Percentiles rank a stretch among this genome's conserved stretches.
These are phyloP conservation scores for Avena insularis DNA, from an alignment of 176 grass and related monocot genomes.

Conservation along the genomic window DNA sequence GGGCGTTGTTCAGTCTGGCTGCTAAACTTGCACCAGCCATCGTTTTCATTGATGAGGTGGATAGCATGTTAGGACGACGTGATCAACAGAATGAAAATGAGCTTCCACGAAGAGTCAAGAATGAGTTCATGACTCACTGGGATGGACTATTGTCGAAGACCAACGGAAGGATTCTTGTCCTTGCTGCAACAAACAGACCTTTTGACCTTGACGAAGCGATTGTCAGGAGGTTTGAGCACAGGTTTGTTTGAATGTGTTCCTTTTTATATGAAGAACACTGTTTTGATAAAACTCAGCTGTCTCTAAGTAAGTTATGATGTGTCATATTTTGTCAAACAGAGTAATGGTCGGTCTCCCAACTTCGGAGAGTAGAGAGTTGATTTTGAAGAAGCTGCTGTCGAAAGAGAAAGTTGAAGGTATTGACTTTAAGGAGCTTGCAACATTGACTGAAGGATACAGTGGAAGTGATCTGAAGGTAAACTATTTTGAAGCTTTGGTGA, in stretches of 20 bases:
- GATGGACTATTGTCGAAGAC: constrained; percentile 73
- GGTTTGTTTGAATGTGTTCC: constrained; percentile 44
- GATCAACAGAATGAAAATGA: constrained; percentile 66
- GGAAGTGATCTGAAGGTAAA: constrained; percentile 93
- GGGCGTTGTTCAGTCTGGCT: constrained; percentile 74
- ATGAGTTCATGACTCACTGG: constrained; percentile 88
- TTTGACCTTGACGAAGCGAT: constrained; percentile 88
- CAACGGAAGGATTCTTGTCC: constrained; percentile 74
- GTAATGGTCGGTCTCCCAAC: constrained; percentile 90
- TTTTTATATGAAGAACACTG: neutral
- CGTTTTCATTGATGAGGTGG: constrained; percentile 85
- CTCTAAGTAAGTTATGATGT: constrained; percentile 25
- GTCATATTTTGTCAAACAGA: constrained; percentile 50
- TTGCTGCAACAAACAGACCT: constrained; percentile 87
- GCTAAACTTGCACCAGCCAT: constrained; percentile 80
- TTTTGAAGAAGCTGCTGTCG: constrained; percentile 65
- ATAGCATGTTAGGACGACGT: constrained; percentile 78
- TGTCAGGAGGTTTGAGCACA: constrained; percentile 82
- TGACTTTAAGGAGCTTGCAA: constrained; percentile 86
- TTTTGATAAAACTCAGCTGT: neutral
- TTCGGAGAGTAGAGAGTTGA: constrained; percentile 74
- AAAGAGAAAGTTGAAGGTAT: constrained; percentile 71
- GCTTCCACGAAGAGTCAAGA: constrained; percentile 78
- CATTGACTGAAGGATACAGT: constrained; percentile 80
- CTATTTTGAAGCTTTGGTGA: neutral